phyloP scores from a whole-genome alignment of 2,329 filamentous ascomycete genomes.

The Botryotinia convoluta region DNA sequence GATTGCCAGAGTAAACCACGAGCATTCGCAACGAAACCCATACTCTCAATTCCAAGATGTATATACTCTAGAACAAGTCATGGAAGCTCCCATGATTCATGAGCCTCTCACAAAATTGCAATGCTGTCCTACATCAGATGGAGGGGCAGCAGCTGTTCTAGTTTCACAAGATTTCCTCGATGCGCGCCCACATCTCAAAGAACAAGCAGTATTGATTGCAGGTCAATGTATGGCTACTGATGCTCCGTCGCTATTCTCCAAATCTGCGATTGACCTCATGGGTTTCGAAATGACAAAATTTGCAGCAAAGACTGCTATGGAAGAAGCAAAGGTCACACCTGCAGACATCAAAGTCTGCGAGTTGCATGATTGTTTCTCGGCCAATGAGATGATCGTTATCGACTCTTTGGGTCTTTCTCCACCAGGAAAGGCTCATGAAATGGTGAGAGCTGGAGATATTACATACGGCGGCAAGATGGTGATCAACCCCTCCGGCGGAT shows the following conservation, averaged over 20 bases:
- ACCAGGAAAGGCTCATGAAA: constrained; percentile 83
- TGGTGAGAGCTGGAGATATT: constrained; percentile 83
- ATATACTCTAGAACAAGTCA: constrained; percentile 82
- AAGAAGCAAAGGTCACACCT: constrained; percentile 68
- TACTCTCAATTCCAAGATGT: constrained; percentile 97
- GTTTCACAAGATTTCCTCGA: constrained; percentile 89
- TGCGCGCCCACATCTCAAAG: constrained; percentile 74
- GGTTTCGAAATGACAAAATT: constrained; percentile 80
- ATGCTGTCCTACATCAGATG: constrained; percentile 95
- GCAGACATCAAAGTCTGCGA: constrained; percentile 80
- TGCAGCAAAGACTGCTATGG: constrained; percentile 67
- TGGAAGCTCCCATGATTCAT: constrained; percentile 74
- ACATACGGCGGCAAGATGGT: constrained; percentile 78
- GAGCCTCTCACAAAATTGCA: constrained; percentile 94
- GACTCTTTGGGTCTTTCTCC: constrained; percentile 80
- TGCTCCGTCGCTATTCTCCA: constrained; percentile 72
- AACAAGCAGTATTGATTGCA: constrained; percentile 83
- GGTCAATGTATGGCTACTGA: constrained; percentile 89
- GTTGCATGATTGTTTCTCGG: constrained; percentile 94
- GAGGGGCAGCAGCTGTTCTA: constrained; percentile 81
- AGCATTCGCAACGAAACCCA: constrained; percentile 86
- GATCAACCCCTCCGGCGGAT: constrained; percentile 88
- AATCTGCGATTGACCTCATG: constrained; percentile 80
- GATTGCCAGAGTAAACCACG: constrained; percentile 89
- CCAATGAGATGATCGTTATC: constrained; percentile 89